phyloP scores from a whole-genome alignment of 1,284 basidiomycete genomes.

The Boletellus deceptivus region DNA sequence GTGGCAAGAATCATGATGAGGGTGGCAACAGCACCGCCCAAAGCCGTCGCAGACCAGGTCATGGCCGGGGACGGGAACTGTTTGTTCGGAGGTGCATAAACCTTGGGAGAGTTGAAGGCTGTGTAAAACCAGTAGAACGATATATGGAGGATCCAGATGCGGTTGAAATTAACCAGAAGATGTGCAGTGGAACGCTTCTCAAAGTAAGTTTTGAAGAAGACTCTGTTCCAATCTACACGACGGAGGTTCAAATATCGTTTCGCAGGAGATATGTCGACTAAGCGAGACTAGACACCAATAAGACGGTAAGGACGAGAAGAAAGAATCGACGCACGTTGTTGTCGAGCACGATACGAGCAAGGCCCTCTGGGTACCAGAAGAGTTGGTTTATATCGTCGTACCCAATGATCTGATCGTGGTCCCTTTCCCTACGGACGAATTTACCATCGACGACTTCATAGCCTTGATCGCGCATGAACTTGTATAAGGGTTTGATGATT shows the following conservation, averaged over 20 bases:
- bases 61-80: slow-evolving; percentile 67
- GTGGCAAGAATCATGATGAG: slow-evolving; percentile 91
- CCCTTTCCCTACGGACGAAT: slow-evolving; percentile 91
- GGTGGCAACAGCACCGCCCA: slow-evolving; percentile 89
- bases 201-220: slow-evolving; percentile 97
- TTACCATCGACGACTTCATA: slow-evolving; percentile 97
- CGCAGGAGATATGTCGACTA: slow-evolving; percentile 86
- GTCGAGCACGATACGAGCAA: slow-evolving; percentile 86
- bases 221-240: slow-evolving; percentile 86
- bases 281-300: slow-evolving; percentile 60
- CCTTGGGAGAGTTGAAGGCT: slow-evolving; percentile 91
- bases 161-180: slow-evolving; percentile 95
- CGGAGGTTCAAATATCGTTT: slow-evolving; percentile 91
- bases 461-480: slow-evolving; percentile 96
- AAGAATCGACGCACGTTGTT: slow-evolving; percentile 66
- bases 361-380: slow-evolving; percentile 99
- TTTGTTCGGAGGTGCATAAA: slow-evolving; percentile 75
- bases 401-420: slow-evolving; percentile 95
- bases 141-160: slow-evolving; percentile 93
- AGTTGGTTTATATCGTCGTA: slow-evolving; percentile 99
- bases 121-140: slow-evolving; percentile 94
- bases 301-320: neutral
- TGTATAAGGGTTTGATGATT: slow-evolving; percentile 93
- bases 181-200: slow-evolving; percentile 93
- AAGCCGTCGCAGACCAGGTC: slow-evolving; percentile 90